Base-by-base conservation (phyloP, 148 eudicot genomes). In the Rhododendron ferrugineum region DNA sequence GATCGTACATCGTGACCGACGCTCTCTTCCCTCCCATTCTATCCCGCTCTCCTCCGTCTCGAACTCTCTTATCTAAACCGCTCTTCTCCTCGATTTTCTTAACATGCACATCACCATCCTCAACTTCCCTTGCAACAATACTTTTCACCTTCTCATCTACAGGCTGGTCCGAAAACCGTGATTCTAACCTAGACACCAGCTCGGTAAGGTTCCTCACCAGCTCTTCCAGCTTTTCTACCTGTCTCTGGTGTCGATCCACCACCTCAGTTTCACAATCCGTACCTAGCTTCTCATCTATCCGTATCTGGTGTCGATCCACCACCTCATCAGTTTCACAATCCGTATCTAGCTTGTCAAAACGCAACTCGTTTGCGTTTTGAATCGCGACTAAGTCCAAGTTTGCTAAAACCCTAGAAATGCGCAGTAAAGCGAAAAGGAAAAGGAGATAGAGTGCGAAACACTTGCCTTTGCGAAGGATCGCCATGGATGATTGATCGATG, bases 171-270 rank as follows among this genome's bases (percentile, higher is more conserved):
- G 56, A 82, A 42, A 89, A 79, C 46, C 80, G 89, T 23, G 96
- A 88, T 83, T 97, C 99, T 86, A 97, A 93, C 91, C 93, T 92
- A 82, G 88, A 82, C 34, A 97, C 94, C 60, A 97, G 50, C 34
- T 91, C 92, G 58, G 87, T 90, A 28, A 95, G 90, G 88, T 94
- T 94, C 72, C 80, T 87, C 5, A 97, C 94, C 0, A 95, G 66
- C 86, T 93, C 90, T 52, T 97, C 95, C 15, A 97, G 91, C 87
- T 89, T 94, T 73, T 95, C 94, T 84, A 97, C 85, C 83, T 95
- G 98, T 82, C 89, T 77, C 86, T 92, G 92, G 58, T 90, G 94
- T 2, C 85, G 87, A 87, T 76, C 50, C 81, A 86, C 64, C 28
- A 88, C 81, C 44, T 83, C 82, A 28, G 46, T 10, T 0, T 84